These are phyloP conservation scores for Colletotrichum sp. DNA, from an alignment of 2,329 filamentous ascomycete genomes.

Conservation along the genomic window DNA sequence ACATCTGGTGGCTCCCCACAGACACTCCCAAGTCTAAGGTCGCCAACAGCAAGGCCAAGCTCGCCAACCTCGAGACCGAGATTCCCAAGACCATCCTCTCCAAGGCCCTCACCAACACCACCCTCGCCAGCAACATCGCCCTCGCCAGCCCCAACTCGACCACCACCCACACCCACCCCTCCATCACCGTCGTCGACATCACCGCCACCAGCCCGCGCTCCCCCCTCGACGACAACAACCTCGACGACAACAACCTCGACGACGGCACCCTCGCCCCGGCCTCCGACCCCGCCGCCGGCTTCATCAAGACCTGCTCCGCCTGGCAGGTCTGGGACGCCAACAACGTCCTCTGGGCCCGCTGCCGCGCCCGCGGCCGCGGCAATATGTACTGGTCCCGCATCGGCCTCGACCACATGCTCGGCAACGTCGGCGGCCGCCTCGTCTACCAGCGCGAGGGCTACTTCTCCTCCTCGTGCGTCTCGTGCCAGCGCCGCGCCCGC, in stretches of 20 bases:
- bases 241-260: neutral
- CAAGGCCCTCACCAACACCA: neutral
- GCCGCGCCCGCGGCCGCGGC: neutral
- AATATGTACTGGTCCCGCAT: neutral
- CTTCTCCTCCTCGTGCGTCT: neutral
- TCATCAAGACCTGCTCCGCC: neutral
- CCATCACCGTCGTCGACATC: neutral
- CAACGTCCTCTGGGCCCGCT: neutral
- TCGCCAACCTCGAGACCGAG: neutral
- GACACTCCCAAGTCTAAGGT: neutral
- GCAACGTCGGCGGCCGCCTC: neutral
- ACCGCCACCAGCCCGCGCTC: neutral
- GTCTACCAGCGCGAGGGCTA: neutral
- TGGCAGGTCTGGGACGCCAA: neutral
- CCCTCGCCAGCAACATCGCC: neutral
- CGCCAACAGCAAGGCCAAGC: neutral
- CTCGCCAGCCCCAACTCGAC: neutral
- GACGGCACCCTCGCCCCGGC: neutral
- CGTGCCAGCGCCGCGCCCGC: neutral
- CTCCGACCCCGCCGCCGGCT: neutral
- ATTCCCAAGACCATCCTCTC: neutral
- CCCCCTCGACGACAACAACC: neutral
- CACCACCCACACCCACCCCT: neutral
- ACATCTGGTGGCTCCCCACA: neutral
- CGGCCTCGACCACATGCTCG: constrained; percentile 9